phyloP scores from a whole-genome alignment of 2,329 filamentous ascomycete genomes.

The Phyllosticta paracitricarpa region DNA sequence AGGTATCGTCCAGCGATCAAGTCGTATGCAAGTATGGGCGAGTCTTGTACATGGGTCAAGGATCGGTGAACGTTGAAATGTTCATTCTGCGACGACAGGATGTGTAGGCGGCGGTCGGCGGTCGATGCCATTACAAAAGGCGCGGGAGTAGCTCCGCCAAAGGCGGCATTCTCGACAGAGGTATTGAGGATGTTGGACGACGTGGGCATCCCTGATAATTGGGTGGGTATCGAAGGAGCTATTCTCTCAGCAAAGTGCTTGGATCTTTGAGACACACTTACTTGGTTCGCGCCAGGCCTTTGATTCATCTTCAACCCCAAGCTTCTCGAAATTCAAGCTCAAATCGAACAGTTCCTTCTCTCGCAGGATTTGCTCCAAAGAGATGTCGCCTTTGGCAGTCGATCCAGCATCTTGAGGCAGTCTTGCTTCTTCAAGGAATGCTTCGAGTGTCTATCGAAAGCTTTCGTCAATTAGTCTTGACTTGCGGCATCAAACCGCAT shows the following conservation, averaged over 20 bases:
- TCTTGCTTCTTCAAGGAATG: slow-evolving; percentile 48
- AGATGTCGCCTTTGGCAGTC: slow-evolving; percentile 36
- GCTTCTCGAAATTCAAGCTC: slow-evolving; percentile 45
- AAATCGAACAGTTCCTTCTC: slow-evolving; percentile 51
- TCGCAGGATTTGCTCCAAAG: slow-evolving; percentile 49
- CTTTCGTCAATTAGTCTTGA: slow-evolving; percentile 11
- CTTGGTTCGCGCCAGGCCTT: slow-evolving; percentile 39
- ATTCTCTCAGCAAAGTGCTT: slow-evolving; percentile 5
- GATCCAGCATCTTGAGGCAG: slow-evolving; percentile 41
- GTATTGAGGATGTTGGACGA: slow-evolving; percentile 45
- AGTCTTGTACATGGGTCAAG: slow-evolving; percentile 35
- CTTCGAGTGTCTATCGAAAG: slow-evolving; percentile 41
- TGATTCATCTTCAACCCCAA: slow-evolving; percentile 35
- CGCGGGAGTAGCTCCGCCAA: slow-evolving; percentile 11
- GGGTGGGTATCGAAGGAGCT: slow-evolving; percentile 38
- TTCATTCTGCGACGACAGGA: slow-evolving; percentile 29
- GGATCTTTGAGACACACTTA: slow-evolving; percentile 17
- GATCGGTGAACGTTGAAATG: slow-evolving; percentile 27
- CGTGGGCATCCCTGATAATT: slow-evolving; percentile 35
- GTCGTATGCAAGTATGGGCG: slow-evolving; percentile 44
- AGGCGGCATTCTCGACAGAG: slow-evolving; percentile 31
- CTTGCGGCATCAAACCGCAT: background rate
- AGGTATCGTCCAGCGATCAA: slow-evolving; percentile 35
- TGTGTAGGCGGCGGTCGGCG: slow-evolving; percentile 35
- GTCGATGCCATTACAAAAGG: slow-evolving; percentile 26